Conservation (phyloP, 495 filamentous ascomycete species). For the Oidiodendron maius region DNA sequence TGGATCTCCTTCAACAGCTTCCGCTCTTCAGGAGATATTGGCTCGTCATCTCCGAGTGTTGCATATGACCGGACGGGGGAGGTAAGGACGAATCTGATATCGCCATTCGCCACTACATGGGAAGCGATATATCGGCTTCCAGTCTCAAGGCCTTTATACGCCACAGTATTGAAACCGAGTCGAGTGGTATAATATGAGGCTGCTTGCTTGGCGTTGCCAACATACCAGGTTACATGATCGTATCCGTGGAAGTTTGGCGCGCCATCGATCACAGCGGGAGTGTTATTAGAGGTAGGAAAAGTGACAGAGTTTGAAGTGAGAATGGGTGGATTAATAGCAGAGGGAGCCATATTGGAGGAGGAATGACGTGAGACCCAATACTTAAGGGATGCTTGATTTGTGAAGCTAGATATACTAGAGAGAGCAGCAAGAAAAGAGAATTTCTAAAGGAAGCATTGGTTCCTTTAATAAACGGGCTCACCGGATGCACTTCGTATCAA, state of each 20-base stretch:
- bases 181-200: conserved; percentile 79
- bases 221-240: conserved; percentile 88
- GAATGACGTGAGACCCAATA: no score
- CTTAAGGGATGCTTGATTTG: no score
- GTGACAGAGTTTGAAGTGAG: conserved; percentile 33
- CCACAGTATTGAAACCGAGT: conserved; percentile 74
- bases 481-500: no score
- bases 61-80: conserved; percentile 62
- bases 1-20: conserved; percentile 61
- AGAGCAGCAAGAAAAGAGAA: no score
- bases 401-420: no score
- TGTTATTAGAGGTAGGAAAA: conserved; percentile 26
- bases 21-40: conserved; percentile 46
- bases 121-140: conserved; percentile 68
- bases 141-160: conserved; percentile 84
- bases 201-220: conserved; percentile 92
- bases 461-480: no score
- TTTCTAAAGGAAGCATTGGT: no score
- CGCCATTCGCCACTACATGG: conserved; percentile 73
- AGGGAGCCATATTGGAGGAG: conserved; percentile 71
- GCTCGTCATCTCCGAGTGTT: conserved; percentile 38
- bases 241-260: conserved; percentile 54
- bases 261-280: conserved; percentile 30
- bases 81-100: conserved; percentile 76
- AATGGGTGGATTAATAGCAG: conserved; percentile 55